Conservation (phyloP, 768 basidiomycete species). For the Podaxis sp. region DNA sequence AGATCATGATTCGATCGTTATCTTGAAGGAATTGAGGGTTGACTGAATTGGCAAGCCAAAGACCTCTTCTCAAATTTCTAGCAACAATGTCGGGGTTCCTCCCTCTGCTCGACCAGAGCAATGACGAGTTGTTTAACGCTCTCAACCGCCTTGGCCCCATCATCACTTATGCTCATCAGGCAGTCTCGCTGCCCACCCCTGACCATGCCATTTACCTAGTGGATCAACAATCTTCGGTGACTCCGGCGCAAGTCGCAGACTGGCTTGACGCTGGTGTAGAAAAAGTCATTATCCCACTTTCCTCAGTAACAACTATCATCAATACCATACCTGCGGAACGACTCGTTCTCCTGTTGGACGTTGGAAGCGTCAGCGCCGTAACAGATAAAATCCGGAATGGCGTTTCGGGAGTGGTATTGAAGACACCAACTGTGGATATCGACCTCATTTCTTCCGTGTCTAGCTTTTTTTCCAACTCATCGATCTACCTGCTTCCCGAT, state of each 20-base stretch:
- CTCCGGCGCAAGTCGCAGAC: slow-evolving; percentile 54
- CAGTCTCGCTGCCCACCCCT: slow-evolving; percentile 29
- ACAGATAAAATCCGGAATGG: slow-evolving; percentile 71
- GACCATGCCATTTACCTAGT: slow-evolving; percentile 48
- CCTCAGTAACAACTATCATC: slow-evolving; percentile 65
- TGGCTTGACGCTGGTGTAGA: slow-evolving; percentile 78
- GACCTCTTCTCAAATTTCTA: slow-evolving; percentile 2
- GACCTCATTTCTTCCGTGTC: slow-evolving; percentile 79
- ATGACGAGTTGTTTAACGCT: slow-evolving; percentile 50
- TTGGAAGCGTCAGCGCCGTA: slow-evolving; percentile 69
- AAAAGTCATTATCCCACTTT: slow-evolving; percentile 73
- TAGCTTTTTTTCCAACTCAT: slow-evolving; percentile 63
- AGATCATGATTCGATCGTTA: slow-evolving; percentile 16
- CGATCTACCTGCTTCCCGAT: slow-evolving; percentile 59
- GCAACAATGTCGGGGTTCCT: slow-evolving; percentile 51
- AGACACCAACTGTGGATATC: slow-evolving; percentile 66
- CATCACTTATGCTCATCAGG: slow-evolving; percentile 44
- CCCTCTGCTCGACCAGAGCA: slow-evolving; percentile 53
- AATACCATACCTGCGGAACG: slow-evolving; percentile 69
- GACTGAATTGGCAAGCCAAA: not conserved
- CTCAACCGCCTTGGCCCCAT: slow-evolving; percentile 79
- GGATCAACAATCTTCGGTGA: slow-evolving; percentile 45
- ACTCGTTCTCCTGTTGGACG: slow-evolving; percentile 74
- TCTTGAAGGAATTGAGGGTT: not conserved
- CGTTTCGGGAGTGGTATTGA: slow-evolving; percentile 79